A percentile compares a stretch with the other conserved stretches of the same genome.
Conservation (phyloP, 805 yeast genomes). For the Ogataea paraovalis region DNA sequence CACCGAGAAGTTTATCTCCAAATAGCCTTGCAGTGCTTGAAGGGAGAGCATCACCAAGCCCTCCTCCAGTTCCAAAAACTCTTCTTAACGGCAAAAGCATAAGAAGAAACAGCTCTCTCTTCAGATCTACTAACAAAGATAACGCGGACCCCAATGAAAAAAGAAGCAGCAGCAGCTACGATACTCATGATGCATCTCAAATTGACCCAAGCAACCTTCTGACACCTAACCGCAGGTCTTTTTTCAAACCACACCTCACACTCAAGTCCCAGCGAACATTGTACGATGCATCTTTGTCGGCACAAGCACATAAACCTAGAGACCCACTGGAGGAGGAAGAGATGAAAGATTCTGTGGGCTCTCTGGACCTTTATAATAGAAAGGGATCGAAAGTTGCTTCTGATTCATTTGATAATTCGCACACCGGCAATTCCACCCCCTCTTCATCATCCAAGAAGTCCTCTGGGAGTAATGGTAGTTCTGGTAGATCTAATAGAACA, state of each 20-base stretch:
- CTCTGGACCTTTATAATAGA: conserved; percentile 8
- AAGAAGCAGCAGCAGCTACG: background rate
- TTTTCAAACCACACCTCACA: background rate
- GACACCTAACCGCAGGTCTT: background rate
- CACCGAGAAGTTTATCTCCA: background rate
- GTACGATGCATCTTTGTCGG: background rate
- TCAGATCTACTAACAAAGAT: background rate
- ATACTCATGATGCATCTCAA: background rate
- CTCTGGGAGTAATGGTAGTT: background rate
- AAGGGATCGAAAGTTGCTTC: conserved; percentile 9
- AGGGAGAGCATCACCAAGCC: background rate
- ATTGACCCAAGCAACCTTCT: background rate
- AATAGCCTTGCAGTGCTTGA: background rate
- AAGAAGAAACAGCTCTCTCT: background rate
- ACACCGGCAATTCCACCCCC: conserved; percentile 1
- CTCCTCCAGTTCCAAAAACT: background rate
- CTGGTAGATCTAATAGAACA: background rate
- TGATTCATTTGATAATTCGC: conserved; percentile 4
- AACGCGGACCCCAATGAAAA: background rate
- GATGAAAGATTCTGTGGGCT: conserved; percentile 11
- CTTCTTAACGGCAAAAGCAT: background rate
- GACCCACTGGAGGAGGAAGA: conserved; percentile 11
- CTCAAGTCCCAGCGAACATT: background rate
- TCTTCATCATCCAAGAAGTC: background rate
- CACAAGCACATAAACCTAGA: background rate